Percentiles rank a stretch among this genome's conserved stretches.
phyloP scores from a whole-genome alignment of 805 yeast genomes.

The Cyberlindnera meyerae region DNA sequence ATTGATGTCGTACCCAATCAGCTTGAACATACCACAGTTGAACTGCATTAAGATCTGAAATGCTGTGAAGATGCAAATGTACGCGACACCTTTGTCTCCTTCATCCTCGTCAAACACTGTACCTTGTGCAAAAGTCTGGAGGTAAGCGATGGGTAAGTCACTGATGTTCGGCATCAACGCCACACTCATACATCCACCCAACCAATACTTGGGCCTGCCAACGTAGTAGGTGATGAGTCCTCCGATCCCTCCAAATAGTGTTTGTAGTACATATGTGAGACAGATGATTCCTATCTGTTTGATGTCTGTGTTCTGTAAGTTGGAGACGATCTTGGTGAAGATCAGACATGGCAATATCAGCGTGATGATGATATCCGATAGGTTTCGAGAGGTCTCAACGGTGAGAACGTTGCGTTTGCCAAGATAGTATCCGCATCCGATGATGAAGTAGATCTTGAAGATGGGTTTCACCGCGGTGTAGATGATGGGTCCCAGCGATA shows the following conservation, averaged over 20 bases:
- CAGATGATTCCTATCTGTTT: constrained; percentile 65
- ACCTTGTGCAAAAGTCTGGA: constrained; percentile 54
- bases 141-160: constrained; percentile 72
- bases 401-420: constrained; percentile 56
- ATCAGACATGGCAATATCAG: constrained; percentile 64
- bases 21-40: constrained; percentile 67
- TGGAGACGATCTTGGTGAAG: constrained; percentile 56
- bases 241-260: constrained; percentile 42
- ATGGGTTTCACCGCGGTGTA: constrained; percentile 72
- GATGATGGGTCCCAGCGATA: constrained; percentile 28
- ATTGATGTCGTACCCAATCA: constrained; percentile 60
- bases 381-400: constrained; percentile 56
- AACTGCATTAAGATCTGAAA: constrained; percentile 59
- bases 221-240: constrained; percentile 28
- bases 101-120: constrained; percentile 48
- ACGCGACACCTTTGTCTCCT: constrained; percentile 76
- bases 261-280: constrained; percentile 46
- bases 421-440: constrained; percentile 58
- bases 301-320: constrained; percentile 58
- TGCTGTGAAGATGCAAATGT: constrained; percentile 71
- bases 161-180: constrained; percentile 72
- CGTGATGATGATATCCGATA: constrained; percentile 59
- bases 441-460: constrained; percentile 67
- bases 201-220: constrained; percentile 54
- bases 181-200: constrained; percentile 64